Base-by-base conservation (phyloP, 257 asterid genomes). In the Nemophila menziesii region DNA sequence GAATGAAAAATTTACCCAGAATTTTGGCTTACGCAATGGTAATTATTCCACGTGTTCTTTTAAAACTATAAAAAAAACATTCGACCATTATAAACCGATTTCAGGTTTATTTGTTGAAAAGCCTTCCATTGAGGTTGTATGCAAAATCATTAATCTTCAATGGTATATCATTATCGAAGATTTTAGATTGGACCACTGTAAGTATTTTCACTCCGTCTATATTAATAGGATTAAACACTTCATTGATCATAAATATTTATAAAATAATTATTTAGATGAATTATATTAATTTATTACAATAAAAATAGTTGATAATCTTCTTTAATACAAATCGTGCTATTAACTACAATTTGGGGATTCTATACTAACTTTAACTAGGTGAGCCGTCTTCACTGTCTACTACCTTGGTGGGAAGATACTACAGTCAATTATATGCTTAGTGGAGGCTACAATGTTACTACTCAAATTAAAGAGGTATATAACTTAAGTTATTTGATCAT, bases 401-500 rank as follows among this genome's bases (percentile, higher is more conserved):
- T 78, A 61, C 92, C 93, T 4, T 81, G 93, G 93, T 81, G 93
- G 93, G 83, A 81, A 61, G 92, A 74, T 49, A 74, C 86, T 22
- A 82, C 78, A 0, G 92, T 78, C 8, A 58, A 68, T 44, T 82
- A 67, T 39, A 82, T 82, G 86, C 70, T 75, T 24, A 82, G 92
- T 39, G 93, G 93, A 10, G 86, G 92, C 44, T 82, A 82, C 52
- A 66, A 73, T 21, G 90, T 82, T 43, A 51, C 59, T 4, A 68
- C 65, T 47, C 75, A 58, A 52, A 74, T 81, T 39, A 65, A 72
- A 57, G 45, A 55, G 77, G 93, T 72, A 58, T 0, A 7, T 15
- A 11, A 18, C 3, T 7, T 29, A 29, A 26, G n/a, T n/a, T n/a
- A n/a, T n/a, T n/a, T n/a, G n/a, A n/a, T n/a, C n/a, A n/a, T n/a